These are phyloP conservation scores for Trichoderma reesei DNA, from an alignment of 495 filamentous ascomycete genomes.

Conservation along the genomic window DNA sequence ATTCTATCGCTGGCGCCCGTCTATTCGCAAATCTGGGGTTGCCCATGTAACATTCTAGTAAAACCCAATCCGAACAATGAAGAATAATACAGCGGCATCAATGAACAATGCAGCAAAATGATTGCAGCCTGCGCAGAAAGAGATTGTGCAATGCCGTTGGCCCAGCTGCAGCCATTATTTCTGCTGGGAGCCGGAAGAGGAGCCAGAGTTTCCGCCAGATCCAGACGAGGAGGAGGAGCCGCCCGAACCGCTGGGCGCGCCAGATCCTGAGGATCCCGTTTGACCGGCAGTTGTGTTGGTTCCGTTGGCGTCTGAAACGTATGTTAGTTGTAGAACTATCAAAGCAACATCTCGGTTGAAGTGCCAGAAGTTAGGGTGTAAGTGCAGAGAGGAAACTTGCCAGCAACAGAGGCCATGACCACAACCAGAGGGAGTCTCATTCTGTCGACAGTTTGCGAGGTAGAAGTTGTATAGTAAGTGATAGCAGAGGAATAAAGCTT, in stretches of 20 bases:
- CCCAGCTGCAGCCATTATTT: too few relatives aligned
- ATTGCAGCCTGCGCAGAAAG: neutral
- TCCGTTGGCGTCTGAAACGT: neutral
- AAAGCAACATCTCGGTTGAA: neutral
- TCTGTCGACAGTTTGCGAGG: neutral
- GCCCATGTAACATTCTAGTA: neutral
- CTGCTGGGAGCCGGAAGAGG: neutral
- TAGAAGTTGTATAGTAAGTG: too few relatives aligned
- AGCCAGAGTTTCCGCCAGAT: neutral
- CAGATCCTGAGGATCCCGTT: neutral
- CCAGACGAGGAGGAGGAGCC: neutral
- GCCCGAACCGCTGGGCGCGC: neutral
- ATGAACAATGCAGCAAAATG: neutral
- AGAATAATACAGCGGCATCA: too few relatives aligned
- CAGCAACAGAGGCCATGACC: neutral
- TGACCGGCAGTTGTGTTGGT: neutral
- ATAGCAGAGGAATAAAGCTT: neutral
- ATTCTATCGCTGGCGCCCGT: neutral
- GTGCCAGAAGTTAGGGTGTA: neutral
- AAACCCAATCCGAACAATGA: neutral
- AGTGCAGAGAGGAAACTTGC: neutral
- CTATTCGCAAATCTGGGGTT: neutral
- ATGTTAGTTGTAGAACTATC: neutral
- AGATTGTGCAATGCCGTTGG: too few relatives aligned
- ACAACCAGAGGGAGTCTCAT: constrained; percentile 6